A percentile compares a stretch with the other conserved stretches of the same genome.
Conservation (phyloP, 345 rosid genomes). For the Hibiscus trionum region DNA sequence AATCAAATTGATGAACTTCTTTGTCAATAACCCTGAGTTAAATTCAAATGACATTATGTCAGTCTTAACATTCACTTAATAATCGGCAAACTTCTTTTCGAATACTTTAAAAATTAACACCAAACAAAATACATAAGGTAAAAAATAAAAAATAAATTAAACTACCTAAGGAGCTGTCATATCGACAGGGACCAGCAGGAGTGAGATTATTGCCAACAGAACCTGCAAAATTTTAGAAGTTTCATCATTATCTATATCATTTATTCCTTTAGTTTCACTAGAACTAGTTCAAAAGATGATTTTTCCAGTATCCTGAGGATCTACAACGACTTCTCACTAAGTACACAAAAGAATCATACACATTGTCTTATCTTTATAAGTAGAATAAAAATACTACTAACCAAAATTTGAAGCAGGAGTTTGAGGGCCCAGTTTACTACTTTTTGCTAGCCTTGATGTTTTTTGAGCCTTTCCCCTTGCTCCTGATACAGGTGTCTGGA, state of each 20-base stretch:
- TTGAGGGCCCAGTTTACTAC: constrained; percentile 49
- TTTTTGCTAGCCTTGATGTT: constrained; percentile 51
- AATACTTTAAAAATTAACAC: constrained; percentile 31
- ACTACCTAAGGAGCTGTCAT: constrained; percentile 96
- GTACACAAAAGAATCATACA: constrained; percentile 3
- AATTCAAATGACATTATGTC: constrained; percentile 6
- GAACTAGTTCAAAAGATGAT: neutral
- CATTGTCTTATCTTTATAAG: neutral
- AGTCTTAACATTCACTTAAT: neutral
- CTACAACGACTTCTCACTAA: neutral
- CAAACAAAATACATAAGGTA: neutral
- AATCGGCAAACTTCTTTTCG: constrained; percentile 27
- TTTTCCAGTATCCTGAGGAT: constrained; percentile 5
- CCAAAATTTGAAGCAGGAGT: constrained; percentile 62
- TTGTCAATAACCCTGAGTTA: constrained; percentile 82
- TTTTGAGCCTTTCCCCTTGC: constrained; percentile 66
- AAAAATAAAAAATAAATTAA: neutral
- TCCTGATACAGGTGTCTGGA: constrained; percentile 70
- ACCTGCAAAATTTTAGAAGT: constrained; percentile 53
- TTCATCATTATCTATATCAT: constrained; percentile 15
- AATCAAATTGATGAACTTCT: constrained; percentile 89
- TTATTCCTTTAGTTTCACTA: constrained; percentile 3
- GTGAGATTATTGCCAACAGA: constrained; percentile 75
- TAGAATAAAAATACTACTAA: constrained; percentile 22
- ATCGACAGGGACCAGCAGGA: constrained; percentile 85